Evolutionary conservation across 805 yeast species (phyloP), one percentile per base, ranked within the genome.

Genomic region (Pichia rugopelliculosa): DNA sequence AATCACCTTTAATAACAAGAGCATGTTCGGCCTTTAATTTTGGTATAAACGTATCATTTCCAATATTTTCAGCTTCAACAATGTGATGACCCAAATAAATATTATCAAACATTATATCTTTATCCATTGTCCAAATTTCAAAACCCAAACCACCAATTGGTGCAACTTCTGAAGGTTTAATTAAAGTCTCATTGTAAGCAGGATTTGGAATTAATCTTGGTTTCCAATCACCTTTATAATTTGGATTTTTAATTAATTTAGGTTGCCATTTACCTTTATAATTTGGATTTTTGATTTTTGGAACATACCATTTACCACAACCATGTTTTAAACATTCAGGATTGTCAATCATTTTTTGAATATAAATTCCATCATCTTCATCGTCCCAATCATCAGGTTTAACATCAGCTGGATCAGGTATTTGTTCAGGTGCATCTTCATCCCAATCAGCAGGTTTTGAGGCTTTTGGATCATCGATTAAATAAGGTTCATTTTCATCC

Each of bases 61-160:
- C 97, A 54, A 89, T 71, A 10, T 60, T 48, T 69, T 90, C 96
- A 12, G 96, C 96, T 59, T 89, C 96, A 36, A 68, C 71, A n/a
- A 89, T 69, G 1, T 86, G 79, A 60, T 87, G 90, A 26, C 96
- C 96, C 51, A 89, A 64, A 62, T 89, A 90, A 51, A 89, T 78
- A 67, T 89, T 87, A 63, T 87, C 87, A 61, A 89, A 87, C 62
- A 86, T 56, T 44, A 88, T 77, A 43, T 85, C 77, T 39, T 73
- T 72, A 53, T 86, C 82, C 82, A 89, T 84, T 41, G 91, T 77
- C 96, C 96, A 89, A 53, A 89, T 70, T 65, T 89, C 97, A 59
- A 90, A 86, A 9, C 95, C 96, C 40, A 88, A 57, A 11, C 85
- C 95, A 22, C 89, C 90, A 53, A 87, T 77, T 55, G 78, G 82